Conservation (phyloP, 1,284 basidiomycete genomes). For the Melampsora abietis-canadensis region DNA sequence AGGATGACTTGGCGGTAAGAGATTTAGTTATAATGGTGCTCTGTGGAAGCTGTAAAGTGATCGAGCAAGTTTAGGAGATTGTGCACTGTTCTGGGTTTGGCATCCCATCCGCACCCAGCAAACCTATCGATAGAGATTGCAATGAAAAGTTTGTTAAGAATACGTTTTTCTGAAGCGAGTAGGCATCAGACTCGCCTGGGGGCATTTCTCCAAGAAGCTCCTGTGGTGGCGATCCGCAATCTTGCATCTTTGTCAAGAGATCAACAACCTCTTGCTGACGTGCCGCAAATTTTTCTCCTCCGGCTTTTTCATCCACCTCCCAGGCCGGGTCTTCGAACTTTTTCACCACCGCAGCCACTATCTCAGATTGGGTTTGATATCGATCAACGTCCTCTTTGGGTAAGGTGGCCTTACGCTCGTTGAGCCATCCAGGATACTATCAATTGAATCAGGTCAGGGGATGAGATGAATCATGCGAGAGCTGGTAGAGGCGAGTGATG, state of each 20-base stretch:
- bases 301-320: slow-evolving; percentile 46
- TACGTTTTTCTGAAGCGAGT: not conserved
- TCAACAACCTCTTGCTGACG: slow-evolving; percentile 60
- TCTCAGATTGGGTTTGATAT: slow-evolving; percentile 66
- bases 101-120: slow-evolving; percentile 34
- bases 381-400: slow-evolving; percentile 65
- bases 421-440: slow-evolving; percentile 79
- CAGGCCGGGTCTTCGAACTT: slow-evolving; percentile 66
- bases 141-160: not conserved
- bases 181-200: slow-evolving; percentile 58
- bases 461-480: not conserved
- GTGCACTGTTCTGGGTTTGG: slow-evolving; percentile 41
- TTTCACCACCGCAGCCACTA: slow-evolving; percentile 67
- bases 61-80: slow-evolving; percentile 3
- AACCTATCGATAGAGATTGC: not conserved
- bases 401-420: slow-evolving; percentile 58
- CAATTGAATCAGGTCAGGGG: slow-evolving; percentile 10
- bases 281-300: slow-evolving; percentile 62
- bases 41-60: too few species aligned
- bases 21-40: too few species aligned
- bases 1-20: too few species aligned
- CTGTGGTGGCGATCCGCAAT: slow-evolving; percentile 76
- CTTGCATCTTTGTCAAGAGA: slow-evolving; percentile 69
- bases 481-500: not conserved
- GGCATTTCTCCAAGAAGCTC: slow-evolving; percentile 91